Percentiles rank a stretch among this genome's conserved stretches.
Conservation (phyloP, 306 rosid species). For the Rosa persica region DNA sequence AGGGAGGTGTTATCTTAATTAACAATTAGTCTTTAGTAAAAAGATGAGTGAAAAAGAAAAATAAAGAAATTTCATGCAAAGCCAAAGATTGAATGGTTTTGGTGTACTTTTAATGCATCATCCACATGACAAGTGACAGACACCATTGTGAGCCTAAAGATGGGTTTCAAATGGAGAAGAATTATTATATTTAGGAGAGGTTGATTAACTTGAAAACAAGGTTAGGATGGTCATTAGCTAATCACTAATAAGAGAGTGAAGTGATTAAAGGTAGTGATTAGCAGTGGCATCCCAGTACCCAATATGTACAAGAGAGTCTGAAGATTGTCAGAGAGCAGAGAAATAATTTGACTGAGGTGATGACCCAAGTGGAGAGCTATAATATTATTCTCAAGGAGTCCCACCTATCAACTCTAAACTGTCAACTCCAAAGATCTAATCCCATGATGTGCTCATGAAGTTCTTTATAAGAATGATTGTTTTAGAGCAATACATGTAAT, state of each 20-base stretch:
- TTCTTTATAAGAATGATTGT: background rate
- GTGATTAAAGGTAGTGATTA: conserved; percentile 10
- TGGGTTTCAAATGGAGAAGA: conserved; percentile 1
- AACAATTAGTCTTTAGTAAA: background rate
- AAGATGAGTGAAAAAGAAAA: too few species aligned
- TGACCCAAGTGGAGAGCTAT: conserved; percentile 21
- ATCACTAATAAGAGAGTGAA: conserved; percentile 1
- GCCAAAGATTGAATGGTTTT: conserved; percentile 22
- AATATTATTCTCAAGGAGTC: conserved; percentile 28
- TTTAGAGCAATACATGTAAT: background rate
- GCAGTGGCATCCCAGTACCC: conserved; percentile 21
- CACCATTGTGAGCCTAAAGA: conserved; percentile 9
- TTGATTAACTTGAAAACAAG: background rate
- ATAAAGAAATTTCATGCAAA: conserved; percentile 1
- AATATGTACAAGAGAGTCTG: conserved; percentile 2
- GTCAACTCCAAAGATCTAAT: conserved; percentile 12
- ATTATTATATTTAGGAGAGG: background rate
- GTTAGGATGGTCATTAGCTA: background rate
- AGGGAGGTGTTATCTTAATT: conserved; percentile 2
- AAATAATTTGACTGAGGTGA: conserved; percentile 33
- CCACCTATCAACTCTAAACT: conserved; percentile 1
- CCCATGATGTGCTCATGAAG: background rate
- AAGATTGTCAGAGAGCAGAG: conserved; percentile 31
- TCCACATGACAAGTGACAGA: conserved; percentile 10
- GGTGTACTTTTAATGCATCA: conserved; percentile 5